Conservation (phyloP, 495 filamentous ascomycete genomes). For the Neurospora pannonica region DNA sequence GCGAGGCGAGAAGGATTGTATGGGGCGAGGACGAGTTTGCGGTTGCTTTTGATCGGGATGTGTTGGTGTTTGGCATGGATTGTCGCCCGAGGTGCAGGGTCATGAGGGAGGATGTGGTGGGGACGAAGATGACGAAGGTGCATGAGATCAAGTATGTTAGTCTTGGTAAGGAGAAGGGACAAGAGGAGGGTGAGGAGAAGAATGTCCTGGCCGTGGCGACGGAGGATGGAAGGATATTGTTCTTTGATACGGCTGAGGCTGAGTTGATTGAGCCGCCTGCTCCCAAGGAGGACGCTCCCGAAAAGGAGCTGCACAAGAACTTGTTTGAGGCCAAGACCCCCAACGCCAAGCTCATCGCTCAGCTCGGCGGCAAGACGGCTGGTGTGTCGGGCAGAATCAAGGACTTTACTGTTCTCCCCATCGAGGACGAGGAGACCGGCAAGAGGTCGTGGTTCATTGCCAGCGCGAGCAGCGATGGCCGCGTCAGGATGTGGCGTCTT, state of each 20-base stretch:
- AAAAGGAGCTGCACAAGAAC: conserved; percentile 7
- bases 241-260: conserved; percentile 42
- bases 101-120: conserved; percentile 22
- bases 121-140: conserved; percentile 64
- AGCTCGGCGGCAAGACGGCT: conserved; percentile 64
- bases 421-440: conserved; percentile 24
- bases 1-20: conserved; percentile 74
- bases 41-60: conserved; percentile 80
- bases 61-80: conserved; percentile 77
- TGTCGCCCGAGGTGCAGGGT: conserved; percentile 67
- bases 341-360: conserved; percentile 52
- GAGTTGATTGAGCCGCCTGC: conserved; percentile 1
- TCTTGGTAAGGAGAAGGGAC: conserved; percentile 14
- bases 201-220: conserved; percentile 69
- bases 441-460: conserved; percentile 47
- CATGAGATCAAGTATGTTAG: conserved; percentile 67
- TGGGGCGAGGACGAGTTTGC: conserved; percentile 86
- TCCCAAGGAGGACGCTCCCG: conserved; percentile 9
- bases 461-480: conserved; percentile 75
- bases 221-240: conserved; percentile 81
- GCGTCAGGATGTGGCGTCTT: conserved; percentile 65
- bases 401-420: conserved; percentile 64
- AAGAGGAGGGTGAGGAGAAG: conserved; percentile 33
- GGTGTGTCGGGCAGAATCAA: conserved; percentile 69
- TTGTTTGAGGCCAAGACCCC: conserved; percentile 25